Base-by-base conservation (phyloP, 768 basidiomycete species). In the Pisolithus sp. region DNA sequence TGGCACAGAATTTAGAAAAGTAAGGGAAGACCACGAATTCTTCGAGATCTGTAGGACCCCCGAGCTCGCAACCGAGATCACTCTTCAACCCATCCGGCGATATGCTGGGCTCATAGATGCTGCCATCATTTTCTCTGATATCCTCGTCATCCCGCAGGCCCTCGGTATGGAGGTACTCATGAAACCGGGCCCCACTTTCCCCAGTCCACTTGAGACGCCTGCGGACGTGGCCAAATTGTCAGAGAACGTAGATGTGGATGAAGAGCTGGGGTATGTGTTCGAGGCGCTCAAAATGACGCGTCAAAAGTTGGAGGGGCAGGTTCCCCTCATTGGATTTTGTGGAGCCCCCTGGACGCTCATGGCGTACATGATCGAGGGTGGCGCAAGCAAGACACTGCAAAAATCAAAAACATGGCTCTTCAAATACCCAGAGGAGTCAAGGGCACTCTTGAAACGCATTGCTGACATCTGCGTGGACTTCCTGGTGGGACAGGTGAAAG, bases 311-410 rank as follows among this genome's bases (percentile, higher is more conserved):
- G 77, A 82, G 1, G 96, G 95, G 20, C 80, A 89, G 64, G 93
- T 98, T 13, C 95, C 96, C 12, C 75, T 99, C 51, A 96, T 99
- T 60, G 96, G 96, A 10, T 99, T 99, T 71, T 91, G 84, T 63
- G 96, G 95, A 38, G 93, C 93, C 0, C 96, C 96, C 2, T 98
- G 96, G 96, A 99, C 96, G 4, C 79, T 98, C 48, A 93, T 99
- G 72, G 82, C 86, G 20, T 99, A 98, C 68, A 99, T 99, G 96
- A 80, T 96, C 61, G 96, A 98, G 68, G 96, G 96, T 7, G 95
- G 94, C 5, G 88, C 88, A 8, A 89, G 82, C 68, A 93, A 93
- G 71, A 89, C 89, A 13, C 81, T 90, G 59, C 86, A 89, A 55
- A 93, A 94, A 68, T 81, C 83, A 34, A 99, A 99, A 72, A 83